phyloP scores from a whole-genome alignment of 2,329 filamentous ascomycete genomes.

The Exophiala mesophila region DNA sequence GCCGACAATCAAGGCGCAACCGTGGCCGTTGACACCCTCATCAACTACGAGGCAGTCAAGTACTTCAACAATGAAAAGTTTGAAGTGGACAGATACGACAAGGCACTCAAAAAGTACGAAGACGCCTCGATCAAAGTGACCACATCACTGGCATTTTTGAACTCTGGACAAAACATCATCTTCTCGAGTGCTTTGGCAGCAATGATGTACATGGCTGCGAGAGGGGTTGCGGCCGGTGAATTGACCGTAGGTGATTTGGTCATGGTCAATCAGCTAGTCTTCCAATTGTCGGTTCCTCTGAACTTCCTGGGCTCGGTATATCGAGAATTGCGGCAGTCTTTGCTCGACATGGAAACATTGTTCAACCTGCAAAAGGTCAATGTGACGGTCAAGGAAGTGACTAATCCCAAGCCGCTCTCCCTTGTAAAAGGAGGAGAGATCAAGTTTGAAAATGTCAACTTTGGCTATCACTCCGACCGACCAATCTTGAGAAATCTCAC shows the following conservation, averaged over 20 bases:
- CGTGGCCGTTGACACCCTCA: conserved; percentile 90
- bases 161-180: conserved; percentile 93
- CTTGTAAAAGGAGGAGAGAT: conserved; percentile 81
- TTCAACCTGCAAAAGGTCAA: conserved; percentile 98
- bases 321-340: conserved; percentile 85
- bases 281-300: conserved; percentile 91
- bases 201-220: conserved; percentile 97
- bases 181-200: conserved; percentile 88
- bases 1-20: conserved; percentile 95
- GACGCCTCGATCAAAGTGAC: conserved; percentile 94
- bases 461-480: conserved; percentile 82
- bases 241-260: conserved; percentile 93
- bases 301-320: conserved; percentile 99
- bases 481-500: conserved; percentile 80
- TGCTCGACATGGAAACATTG: conserved; percentile 97
- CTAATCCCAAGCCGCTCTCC: conserved; percentile 66
- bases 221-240: conserved; percentile 74
- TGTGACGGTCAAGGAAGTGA: conserved; percentile 72
- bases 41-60: conserved; percentile 99
- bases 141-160: conserved; percentile 86
- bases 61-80: conserved; percentile 99
- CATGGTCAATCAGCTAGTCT: conserved; percentile 98
- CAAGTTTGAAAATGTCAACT: conserved; percentile 88
- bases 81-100: conserved; percentile 85
- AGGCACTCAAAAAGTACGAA: conserved; percentile 79